These are phyloP conservation scores for Podospora pseudopauciseta DNA, from an alignment of 495 filamentous ascomycete species.

Conservation along the genomic window DNA sequence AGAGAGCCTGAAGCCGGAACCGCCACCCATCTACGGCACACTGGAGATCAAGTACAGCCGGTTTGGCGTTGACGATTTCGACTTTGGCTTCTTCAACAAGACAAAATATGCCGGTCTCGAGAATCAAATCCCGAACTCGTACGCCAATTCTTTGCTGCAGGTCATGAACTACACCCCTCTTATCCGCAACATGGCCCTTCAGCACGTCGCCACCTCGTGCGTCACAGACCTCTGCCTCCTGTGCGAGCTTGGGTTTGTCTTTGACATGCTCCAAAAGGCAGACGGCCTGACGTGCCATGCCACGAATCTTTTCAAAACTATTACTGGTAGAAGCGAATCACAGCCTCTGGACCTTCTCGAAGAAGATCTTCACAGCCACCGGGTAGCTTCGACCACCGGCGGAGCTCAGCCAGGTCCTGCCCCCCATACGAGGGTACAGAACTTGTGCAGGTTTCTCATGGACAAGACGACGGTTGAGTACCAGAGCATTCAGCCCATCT, in stretches of 20 bases:
- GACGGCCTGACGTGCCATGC: slow-evolving; percentile 91
- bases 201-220: slow-evolving; percentile 82
- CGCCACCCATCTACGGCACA: slow-evolving; percentile 80
- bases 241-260: slow-evolving; percentile 92
- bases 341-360: slow-evolving; percentile 72
- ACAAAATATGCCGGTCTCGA: slow-evolving; percentile 87
- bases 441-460: slow-evolving; percentile 28
- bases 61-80: slow-evolving; percentile 96
- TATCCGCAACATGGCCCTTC: slow-evolving; percentile 83
- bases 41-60: slow-evolving; percentile 96
- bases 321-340: slow-evolving; percentile 75
- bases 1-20: slow-evolving; percentile 64
- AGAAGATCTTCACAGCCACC: slow-evolving; percentile 55
- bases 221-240: slow-evolving; percentile 76
- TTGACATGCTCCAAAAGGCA: slow-evolving; percentile 97
- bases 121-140: slow-evolving; percentile 94
- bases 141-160: slow-evolving; percentile 90
- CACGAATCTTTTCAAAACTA: slow-evolving; percentile 90
- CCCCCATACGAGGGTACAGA: slow-evolving; percentile 22
- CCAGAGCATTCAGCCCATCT: slow-evolving; percentile 26
- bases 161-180: slow-evolving; percentile 85
- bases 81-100: slow-evolving; percentile 91
- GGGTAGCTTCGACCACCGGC: slow-evolving; percentile 16
- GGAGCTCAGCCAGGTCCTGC: background rate
- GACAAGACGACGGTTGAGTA: slow-evolving; percentile 30